Evolutionary conservation across 805 yeast genomes (phyloP).

Genomic region (Kuraishia hungarica): DNA sequence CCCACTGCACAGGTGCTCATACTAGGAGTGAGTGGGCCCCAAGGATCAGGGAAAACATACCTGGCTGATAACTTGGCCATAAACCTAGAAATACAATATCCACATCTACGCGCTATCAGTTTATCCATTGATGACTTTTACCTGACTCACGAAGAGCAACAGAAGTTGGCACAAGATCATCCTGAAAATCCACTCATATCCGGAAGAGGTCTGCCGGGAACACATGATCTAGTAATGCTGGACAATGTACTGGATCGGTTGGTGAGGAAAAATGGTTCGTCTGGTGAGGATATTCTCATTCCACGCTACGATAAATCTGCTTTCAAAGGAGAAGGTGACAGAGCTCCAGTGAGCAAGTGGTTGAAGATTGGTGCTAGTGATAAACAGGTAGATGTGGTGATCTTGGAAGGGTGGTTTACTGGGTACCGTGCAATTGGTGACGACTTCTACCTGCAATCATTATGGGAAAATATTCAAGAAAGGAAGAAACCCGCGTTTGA

Average conservation of each 20-base stretch:
- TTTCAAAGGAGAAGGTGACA: slow-evolving; percentile 71
- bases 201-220: slow-evolving; percentile 91
- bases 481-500: slow-evolving; percentile 12
- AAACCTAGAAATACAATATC: slow-evolving; percentile 25
- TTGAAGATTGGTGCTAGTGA: slow-evolving; percentile 4
- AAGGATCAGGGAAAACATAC: slow-evolving; percentile 72
- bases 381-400: slow-evolving; percentile 48
- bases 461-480: slow-evolving; percentile 17
- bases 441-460: slow-evolving; percentile 16
- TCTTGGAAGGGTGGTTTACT: slow-evolving; percentile 92
- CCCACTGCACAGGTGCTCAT: slow-evolving; percentile 33
- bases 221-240: slow-evolving; percentile 66
- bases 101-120: slow-evolving; percentile 29
- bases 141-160: slow-evolving; percentile 56
- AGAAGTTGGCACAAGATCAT: slow-evolving; percentile 26
- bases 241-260: slow-evolving; percentile 22
- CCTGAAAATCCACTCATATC: slow-evolving; percentile 43
- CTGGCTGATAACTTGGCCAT: slow-evolving; percentile 33
- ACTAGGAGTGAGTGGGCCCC: slow-evolving; percentile 61
- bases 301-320: slow-evolving; percentile 79
- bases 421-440: slow-evolving; percentile 50
- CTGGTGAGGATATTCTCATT: slow-evolving; percentile 19
- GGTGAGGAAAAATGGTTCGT: slow-evolving; percentile 4
- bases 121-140: slow-evolving; percentile 87
- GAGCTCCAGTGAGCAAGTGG: slow-evolving; percentile 37